Evolutionary conservation across 805 yeast species (phyloP), one percentile per base, ranked within the genome.

Genomic region (Yamadazyma sp.): DNA sequence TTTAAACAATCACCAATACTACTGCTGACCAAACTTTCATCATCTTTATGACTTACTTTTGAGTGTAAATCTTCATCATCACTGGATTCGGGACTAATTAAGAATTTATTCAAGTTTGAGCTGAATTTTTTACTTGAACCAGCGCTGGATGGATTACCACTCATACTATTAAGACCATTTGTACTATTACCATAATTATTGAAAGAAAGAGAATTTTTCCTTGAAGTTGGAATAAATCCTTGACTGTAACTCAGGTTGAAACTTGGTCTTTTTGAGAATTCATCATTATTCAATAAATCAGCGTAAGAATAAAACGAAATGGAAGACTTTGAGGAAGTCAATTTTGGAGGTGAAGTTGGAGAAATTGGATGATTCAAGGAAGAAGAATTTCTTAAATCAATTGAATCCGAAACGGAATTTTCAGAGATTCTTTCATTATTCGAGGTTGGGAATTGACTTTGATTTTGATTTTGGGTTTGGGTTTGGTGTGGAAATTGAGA

Each of bases 241-340:
- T 65, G 61, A 33, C 60, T 50, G 44, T 54, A 53, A 22, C 64
- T 58, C 30, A 64, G 66, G 38, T 68, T 67, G 45, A 69, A 57
- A 18, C 63, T 71, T 6, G 88, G 88, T 57, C 87, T 72, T 56
- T 84, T 73, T 35, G 76, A 69, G 33, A 58, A 67, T 49, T 80
- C 83, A 56, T 82, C 91, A 47, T 76, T 78, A 44, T 69, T 75
- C 41, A 83, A 71, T 75, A 86, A 73, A 48, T 86, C 95, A 3
- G 91, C 94, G 56, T 82, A 86, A 2, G 88, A 80, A 52, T 78
- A 82, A 53, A 85, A 85, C 24, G 72, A 66, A 14, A 71, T 58
- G 2, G 66, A 53, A 4, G 69, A 62, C 29, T 56, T 56, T 9
- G 68, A 57, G 30, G 51, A 45, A 17, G 60, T 53, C 21, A 69